phyloP scores from a whole-genome alignment of 2,329 filamentous ascomycete genomes.

The Aspergillus oerlinghausenensis region DNA sequence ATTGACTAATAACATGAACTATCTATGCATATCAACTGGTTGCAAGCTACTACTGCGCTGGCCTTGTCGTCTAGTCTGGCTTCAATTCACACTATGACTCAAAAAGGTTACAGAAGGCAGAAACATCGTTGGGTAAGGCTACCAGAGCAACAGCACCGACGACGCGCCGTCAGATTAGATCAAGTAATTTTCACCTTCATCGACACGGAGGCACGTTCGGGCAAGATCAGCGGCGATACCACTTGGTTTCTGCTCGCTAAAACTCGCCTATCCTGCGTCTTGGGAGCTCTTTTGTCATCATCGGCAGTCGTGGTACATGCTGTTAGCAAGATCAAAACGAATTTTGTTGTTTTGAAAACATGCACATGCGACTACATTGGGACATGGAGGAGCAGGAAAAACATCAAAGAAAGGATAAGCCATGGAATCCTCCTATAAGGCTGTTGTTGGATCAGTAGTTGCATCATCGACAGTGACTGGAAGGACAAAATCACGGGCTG shows the following conservation, averaged over 20 bases:
- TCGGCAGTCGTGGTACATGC: conserved; percentile 8
- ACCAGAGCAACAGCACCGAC: background rate
- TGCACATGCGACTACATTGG: background rate
- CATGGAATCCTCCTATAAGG: background rate
- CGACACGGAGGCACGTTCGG: conserved; percentile 17
- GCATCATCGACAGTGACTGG: background rate
- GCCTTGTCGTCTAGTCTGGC: background rate
- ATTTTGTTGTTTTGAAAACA: background rate
- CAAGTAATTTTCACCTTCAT: conserved; percentile 54
- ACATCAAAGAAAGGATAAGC: background rate
- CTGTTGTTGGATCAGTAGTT: background rate
- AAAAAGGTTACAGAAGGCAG: background rate
- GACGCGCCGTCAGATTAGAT: conserved; percentile 54
- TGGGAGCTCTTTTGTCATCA: conserved; percentile 24
- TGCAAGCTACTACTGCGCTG: background rate
- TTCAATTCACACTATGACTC: background rate
- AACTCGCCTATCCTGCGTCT: conserved; percentile 11
- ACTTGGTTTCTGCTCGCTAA: conserved; percentile 16
- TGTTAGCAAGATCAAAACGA: too few species aligned
- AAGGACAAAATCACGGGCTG: conserved; percentile 7
- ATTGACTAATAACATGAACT: background rate
- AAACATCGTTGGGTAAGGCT: background rate
- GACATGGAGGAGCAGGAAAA: background rate
- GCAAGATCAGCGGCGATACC: conserved; percentile 22
- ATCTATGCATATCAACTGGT: background rate